Evolutionary conservation across 805 yeast genomes (phyloP), one percentile per base, ranked within the genome.

Genomic region (Kuraishia capsulata): DNA sequence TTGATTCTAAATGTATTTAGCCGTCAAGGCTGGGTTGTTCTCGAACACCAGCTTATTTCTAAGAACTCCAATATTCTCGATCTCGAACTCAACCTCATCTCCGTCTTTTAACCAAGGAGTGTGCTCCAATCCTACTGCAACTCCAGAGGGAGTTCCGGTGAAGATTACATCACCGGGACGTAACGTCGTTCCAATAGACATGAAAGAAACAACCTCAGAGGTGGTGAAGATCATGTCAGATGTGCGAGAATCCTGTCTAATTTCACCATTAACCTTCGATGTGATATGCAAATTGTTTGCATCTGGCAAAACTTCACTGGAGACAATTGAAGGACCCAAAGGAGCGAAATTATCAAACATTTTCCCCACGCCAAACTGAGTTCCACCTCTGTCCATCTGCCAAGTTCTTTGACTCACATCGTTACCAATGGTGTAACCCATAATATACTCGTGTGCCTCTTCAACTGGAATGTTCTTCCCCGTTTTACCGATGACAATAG

Each of bases 141-240:
- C 76, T 20, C 79, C 79, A 14, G 65, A 54, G 8, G 79, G 79
- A 5, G 80, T 74, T 4, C 80, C 80, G 40, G 76, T 73, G 48
- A 70, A 67, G 39, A 74, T 68, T 19, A 74, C 43, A 46, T 71
- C 76, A 31, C 80, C 80, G 1, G 77, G 76, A 36, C 55, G 50
- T 28, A 74, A 59, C 0, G 79, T 74, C 4, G 72, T 57, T 8
- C 77, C 78, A 44, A 67, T 70, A 24, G 71, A 62, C 40, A 73
- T 50, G 50, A 71, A 73, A 13, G 72, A 55, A 21, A 74, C 56
- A 30, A 68, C 55, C 40, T 63, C 56, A 10, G 59, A 53, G 26
- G 71, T 65, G 13, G 57, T 50, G 51, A 73, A 75, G 25, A 73
- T 65, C 64, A 69, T 62, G 48, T 75, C 79, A 20, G 54, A 48